These are phyloP conservation scores for Candida piceae DNA, from an alignment of 805 yeast genomes.

Conservation along the genomic window DNA sequence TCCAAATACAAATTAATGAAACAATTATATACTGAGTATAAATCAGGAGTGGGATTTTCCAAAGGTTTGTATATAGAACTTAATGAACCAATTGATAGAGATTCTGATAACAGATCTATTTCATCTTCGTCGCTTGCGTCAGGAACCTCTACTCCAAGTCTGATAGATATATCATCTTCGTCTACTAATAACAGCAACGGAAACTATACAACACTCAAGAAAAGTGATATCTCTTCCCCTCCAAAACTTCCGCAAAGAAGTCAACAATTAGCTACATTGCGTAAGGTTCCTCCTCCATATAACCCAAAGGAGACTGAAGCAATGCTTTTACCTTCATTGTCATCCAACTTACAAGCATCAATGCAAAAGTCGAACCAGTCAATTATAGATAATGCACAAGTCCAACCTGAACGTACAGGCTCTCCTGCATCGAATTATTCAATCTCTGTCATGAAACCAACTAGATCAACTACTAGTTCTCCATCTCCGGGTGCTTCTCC, in stretches of 20 bases:
- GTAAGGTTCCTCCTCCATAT: slow-evolving; percentile 22
- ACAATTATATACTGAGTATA: slow-evolving; percentile 56
- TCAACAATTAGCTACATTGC: slow-evolving; percentile 4
- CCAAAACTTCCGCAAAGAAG: slow-evolving; percentile 11
- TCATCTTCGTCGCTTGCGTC: slow-evolving; percentile 17
- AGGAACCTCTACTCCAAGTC: slow-evolving; percentile 17
- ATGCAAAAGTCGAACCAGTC: not conserved
- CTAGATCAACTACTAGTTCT: slow-evolving; percentile 25
- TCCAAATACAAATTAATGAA: slow-evolving; percentile 50
- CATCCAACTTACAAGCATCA: slow-evolving; percentile 13
- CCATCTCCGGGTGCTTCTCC: slow-evolving; percentile 26
- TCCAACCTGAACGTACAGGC: too few relatives aligned
- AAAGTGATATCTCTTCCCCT: not conserved
- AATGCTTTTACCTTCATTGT: slow-evolving; percentile 21
- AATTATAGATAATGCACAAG: not conserved
- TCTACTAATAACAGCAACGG: slow-evolving; percentile 6
- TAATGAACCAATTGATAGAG: slow-evolving; percentile 23
- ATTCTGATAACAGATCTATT: slow-evolving; percentile 4
- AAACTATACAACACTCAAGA: slow-evolving; percentile 8
- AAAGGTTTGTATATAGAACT: slow-evolving; percentile 24
- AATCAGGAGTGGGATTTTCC: slow-evolving; percentile 24
- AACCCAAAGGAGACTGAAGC: slow-evolving; percentile 15
- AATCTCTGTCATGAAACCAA: slow-evolving; percentile 27
- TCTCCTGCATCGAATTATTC: too few relatives aligned
- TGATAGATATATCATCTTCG: slow-evolving; percentile 19